A percentile compares a stretch with the other conserved stretches of the same genome.
Evolutionary conservation across 225 moss, liverwort and hornwort genomes (phyloP).

Genomic region (Sphagnum tenellum): DNA sequence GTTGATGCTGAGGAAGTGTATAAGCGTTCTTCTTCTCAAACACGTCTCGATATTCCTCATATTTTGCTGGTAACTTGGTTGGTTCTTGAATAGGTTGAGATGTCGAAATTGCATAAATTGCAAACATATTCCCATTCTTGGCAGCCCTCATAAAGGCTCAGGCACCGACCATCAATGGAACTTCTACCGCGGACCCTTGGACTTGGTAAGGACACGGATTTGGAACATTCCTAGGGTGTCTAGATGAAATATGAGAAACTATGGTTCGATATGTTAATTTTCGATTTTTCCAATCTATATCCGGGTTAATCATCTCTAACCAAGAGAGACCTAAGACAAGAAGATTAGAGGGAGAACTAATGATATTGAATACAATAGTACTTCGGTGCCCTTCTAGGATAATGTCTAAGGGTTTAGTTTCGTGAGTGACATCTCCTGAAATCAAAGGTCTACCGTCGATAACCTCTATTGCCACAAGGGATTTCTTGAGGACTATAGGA

Average conservation of each 20-base stretch:
- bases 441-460: slow-evolving; percentile 5
- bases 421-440: background rate
- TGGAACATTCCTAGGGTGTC: background rate
- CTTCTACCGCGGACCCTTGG: no score
- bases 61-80: slow-evolving; percentile 1
- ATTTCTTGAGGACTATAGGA: background rate
- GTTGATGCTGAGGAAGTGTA: slow-evolving; percentile 2
- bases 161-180: background rate
- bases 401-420: background rate
- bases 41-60: background rate
- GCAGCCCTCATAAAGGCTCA: background rate
- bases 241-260: background rate
- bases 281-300: background rate
- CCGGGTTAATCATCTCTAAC: background rate
- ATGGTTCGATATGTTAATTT: background rate
- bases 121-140: background rate
- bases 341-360: background rate
- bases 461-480: background rate
- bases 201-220: no score
- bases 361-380: background rate
- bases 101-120: slow-evolving; percentile 1
- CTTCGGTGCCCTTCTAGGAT: background rate
- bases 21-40: slow-evolving; percentile 1
- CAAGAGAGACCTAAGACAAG: background rate
- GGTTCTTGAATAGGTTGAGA: background rate